Conservation (phyloP, 805 yeast genomes). For the Candida arabinofermentans region DNA sequence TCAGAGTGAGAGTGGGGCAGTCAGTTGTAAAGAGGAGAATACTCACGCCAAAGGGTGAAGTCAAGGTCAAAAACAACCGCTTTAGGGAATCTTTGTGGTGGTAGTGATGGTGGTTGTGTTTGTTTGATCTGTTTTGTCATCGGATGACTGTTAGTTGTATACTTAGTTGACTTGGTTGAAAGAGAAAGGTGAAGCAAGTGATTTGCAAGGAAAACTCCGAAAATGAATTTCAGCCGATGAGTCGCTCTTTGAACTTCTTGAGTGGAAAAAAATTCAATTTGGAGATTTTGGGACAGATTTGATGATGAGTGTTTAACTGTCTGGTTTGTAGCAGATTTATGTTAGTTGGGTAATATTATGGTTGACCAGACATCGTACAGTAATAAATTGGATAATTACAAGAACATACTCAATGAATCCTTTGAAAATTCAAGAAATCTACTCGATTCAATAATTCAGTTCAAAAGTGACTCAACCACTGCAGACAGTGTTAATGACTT, state of each 20-base stretch:
- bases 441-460: conserved; percentile 6
- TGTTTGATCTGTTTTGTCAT: conserved; percentile 1
- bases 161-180: no score
- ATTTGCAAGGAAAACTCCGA: no score
- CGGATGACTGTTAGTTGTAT: no score
- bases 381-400: conserved; percentile 5
- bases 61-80: conserved; percentile 73
- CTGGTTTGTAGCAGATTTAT: not conserved
- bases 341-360: not conserved
- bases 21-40: not conserved
- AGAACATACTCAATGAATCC: conserved; percentile 15
- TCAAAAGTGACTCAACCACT: conserved; percentile 4
- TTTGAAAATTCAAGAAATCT: conserved; percentile 11
- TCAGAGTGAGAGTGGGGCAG: not conserved
- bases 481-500: conserved; percentile 9
- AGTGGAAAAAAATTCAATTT: no score
- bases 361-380: not conserved
- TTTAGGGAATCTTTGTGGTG: conserved; percentile 32
- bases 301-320: no score
- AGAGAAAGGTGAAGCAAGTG: no score
- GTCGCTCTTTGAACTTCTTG: no score
- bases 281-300: no score
- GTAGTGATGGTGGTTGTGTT: no score
- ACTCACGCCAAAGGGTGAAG: conserved; percentile 72
- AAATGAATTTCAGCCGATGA: no score